These are phyloP conservation scores for Chaetoceros tenuissimus DNA, from an alignment of 108 stramenopile species.

Conservation along the genomic window DNA sequence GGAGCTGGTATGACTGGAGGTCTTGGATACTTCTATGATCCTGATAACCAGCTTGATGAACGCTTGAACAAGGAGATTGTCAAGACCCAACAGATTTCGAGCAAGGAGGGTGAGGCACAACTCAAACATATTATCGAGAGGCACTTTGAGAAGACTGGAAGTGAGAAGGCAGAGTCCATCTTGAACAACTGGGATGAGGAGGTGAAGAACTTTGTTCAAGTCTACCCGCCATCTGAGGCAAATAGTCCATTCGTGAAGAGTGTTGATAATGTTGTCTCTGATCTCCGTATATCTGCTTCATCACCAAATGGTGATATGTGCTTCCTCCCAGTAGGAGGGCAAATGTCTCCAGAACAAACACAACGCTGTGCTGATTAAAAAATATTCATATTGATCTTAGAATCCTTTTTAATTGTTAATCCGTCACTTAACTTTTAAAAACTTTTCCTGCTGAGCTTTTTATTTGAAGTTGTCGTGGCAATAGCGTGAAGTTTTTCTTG, in stretches of 20 bases:
- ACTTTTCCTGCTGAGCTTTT: too few relatives aligned
- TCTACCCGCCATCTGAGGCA: conserved; percentile 80
- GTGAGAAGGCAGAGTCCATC: conserved; percentile 74
- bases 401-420: too few relatives aligned
- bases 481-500: too few relatives aligned
- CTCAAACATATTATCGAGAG: conserved; percentile 80
- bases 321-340: conserved; percentile 71
- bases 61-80: conserved; percentile 92
- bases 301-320: conserved; percentile 78
- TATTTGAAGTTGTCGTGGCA: too few relatives aligned
- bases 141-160: conserved; percentile 85
- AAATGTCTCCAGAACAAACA: conserved; percentile 63
- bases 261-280: conserved; percentile 27
- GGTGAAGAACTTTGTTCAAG: conserved; percentile 81
- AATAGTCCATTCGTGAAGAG: conserved; percentile 36
- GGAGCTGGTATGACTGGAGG: conserved; percentile 97
- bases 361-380: conserved; percentile 78
- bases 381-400: too few relatives aligned
- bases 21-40: conserved; percentile 90
- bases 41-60: conserved; percentile 56
- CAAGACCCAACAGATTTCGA: conserved; percentile 57
- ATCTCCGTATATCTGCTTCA: conserved; percentile 56
- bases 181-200: conserved; percentile 80
- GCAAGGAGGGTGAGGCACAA: conserved; percentile 63
- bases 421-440: too few relatives aligned